These are phyloP conservation scores for Pachyrhizus erosus DNA, from an alignment of 306 rosid genomes.

Conservation along the genomic window DNA sequence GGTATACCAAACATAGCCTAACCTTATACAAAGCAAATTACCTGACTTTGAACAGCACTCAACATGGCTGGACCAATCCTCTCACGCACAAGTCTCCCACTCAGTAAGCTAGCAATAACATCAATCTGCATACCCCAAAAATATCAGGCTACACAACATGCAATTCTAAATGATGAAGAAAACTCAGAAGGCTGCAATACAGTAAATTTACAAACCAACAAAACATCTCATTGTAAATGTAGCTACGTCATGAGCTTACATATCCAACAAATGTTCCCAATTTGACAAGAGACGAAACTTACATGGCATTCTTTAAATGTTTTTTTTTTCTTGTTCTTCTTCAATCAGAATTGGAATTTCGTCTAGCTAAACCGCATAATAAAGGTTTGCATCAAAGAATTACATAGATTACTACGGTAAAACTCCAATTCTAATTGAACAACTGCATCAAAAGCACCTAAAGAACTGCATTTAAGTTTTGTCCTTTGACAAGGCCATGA, in stretches of 20 bases:
- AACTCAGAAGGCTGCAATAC: conserved; percentile 19
- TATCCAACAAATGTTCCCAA: conserved; percentile 22
- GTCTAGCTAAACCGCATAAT: neutral
- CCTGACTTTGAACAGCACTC: conserved; percentile 99
- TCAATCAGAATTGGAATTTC: neutral
- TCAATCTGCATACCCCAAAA: conserved; percentile 70
- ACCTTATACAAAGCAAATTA: conserved; percentile 47
- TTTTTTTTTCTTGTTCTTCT: neutral
- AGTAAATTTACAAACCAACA: neutral
- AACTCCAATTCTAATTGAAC: neutral
- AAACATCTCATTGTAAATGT: neutral
- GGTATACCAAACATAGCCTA: neutral
- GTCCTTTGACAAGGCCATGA: neutral
- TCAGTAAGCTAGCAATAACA: conserved; percentile 92
- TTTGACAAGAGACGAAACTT: neutral
- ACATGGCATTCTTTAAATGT: neutral
- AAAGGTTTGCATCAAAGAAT: neutral
- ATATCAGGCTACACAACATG: conserved; percentile 35
- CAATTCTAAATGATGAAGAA: conserved; percentile 7
- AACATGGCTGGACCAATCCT: conserved; percentile 98
- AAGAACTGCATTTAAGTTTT: neutral
- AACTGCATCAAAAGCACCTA: neutral
- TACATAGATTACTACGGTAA: neutral
- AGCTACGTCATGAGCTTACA: conserved; percentile 7
- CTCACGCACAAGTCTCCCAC: conserved; percentile 97